These are phyloP conservation scores for Bryopsis sp. DNA, from an alignment of 139 green algal species.

Conservation along the genomic window DNA sequence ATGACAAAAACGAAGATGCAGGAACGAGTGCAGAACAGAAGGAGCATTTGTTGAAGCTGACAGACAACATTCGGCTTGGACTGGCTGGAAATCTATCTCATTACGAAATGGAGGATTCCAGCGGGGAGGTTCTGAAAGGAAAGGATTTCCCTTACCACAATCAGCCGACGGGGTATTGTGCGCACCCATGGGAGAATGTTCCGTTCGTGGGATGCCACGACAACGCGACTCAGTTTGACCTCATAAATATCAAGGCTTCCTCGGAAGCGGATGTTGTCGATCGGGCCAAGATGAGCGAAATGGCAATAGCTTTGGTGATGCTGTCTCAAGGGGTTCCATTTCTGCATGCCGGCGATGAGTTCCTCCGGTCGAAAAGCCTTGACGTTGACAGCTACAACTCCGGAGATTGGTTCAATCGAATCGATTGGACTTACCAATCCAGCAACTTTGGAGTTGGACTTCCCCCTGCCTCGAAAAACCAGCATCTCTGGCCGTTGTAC, in stretches of 20 bases:
- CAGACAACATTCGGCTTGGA: constrained; percentile 42
- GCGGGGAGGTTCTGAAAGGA: constrained; percentile 18
- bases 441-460: constrained; percentile 75
- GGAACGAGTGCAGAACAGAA: constrained; percentile 23
- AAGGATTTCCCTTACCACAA: constrained; percentile 25
- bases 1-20: constrained; percentile 24
- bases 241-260: constrained; percentile 45
- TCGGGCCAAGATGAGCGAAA: constrained; percentile 43
- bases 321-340: constrained; percentile 65
- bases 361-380: constrained; percentile 74
- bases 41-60: constrained; percentile 41
- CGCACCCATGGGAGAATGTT: constrained; percentile 57
- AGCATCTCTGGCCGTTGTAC: constrained; percentile 47
- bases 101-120: constrained; percentile 4
- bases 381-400: constrained; percentile 79
- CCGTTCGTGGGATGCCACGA: constrained; percentile 84
- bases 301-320: constrained; percentile 49
- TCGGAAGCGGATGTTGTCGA: constrained; percentile 31
- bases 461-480: constrained; percentile 64
- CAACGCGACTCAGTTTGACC: constrained; percentile 83
- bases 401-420: constrained; percentile 67
- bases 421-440: constrained; percentile 63
- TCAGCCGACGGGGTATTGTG: constrained; percentile 47
- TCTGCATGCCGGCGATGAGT: constrained; percentile 76
- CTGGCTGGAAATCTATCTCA: constrained; percentile 60